Evolutionary conservation across 1,284 basidiomycete genomes (phyloP).

Genomic region (Pseudozyma hubeiensis): DNA sequence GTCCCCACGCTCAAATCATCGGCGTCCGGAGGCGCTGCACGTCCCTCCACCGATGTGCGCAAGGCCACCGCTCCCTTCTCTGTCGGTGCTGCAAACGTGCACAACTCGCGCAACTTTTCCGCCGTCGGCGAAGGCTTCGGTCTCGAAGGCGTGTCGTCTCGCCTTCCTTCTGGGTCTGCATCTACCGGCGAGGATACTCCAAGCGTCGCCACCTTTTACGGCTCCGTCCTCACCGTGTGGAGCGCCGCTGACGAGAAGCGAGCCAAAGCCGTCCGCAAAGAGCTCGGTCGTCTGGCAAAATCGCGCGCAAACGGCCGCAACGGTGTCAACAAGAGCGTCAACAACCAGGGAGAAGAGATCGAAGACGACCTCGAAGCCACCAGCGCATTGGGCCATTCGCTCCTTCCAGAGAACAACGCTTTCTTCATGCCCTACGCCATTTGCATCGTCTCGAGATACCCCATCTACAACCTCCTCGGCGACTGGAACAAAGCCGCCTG

Average conservation of each 20-base stretch:
- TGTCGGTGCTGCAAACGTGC: conserved; percentile 46
- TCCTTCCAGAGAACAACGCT: conserved; percentile 58
- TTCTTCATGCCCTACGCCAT: conserved; percentile 67
- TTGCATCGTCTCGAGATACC: conserved; percentile 65
- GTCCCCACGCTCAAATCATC: conserved; percentile 59
- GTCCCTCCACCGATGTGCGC: conserved; percentile 37
- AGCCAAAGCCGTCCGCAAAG: conserved; percentile 56
- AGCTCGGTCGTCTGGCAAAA: conserved; percentile 53
- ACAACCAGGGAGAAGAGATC: conserved; percentile 35
- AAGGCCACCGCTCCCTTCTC: conserved; percentile 44
- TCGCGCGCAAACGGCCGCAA: conserved; percentile 28
- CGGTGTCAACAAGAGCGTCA: conserved; percentile 21
- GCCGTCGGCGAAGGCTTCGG: conserved; percentile 70
- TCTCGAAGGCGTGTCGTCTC: conserved; percentile 79
- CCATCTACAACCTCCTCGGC: conserved; percentile 66
- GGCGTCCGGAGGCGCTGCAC: conserved; percentile 23
- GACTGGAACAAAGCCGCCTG: conserved; percentile 68
- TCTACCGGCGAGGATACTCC: conserved; percentile 50
- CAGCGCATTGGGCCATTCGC: conserved; percentile 35
- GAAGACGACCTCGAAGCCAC: conserved; percentile 41
- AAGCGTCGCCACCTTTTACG: conserved; percentile 58
- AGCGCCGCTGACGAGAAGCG: conserved; percentile 58
- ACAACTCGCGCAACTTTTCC: conserved; percentile 54
- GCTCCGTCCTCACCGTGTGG: conserved; percentile 59
- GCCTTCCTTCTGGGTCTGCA: conserved; percentile 72